Evolutionary conservation across 2,329 filamentous ascomycete genomes (phyloP).

Genomic region (Stachybotrys echinatus): DNA sequence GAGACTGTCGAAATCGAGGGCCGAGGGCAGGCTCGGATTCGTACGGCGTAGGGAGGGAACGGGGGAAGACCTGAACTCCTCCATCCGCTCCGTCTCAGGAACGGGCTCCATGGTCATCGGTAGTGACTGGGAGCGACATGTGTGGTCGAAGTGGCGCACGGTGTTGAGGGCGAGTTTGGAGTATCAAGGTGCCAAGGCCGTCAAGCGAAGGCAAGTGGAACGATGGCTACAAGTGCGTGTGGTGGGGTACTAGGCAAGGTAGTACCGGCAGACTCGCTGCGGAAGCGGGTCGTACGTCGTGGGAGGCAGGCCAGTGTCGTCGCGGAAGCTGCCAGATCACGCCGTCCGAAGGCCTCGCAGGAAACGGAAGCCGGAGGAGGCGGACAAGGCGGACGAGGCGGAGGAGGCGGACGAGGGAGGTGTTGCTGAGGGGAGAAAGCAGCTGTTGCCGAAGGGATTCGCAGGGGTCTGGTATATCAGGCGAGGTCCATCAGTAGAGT

Average conservation of each 20-base stretch:
- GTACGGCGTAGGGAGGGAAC: constrained; percentile 48
- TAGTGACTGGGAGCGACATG: constrained; percentile 1
- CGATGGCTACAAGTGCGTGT: neutral
- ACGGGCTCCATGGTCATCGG: constrained; percentile 55
- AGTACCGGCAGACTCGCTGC: too few species aligned
- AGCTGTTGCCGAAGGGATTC: neutral
- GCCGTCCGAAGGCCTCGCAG: neutral
- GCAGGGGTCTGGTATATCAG: neutral
- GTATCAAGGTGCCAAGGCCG: neutral
- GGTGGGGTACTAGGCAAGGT: neutral
- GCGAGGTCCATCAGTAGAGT: neutral
- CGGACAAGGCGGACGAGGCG: too few species aligned
- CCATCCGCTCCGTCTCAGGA: constrained; percentile 63
- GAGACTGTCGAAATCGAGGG: constrained; percentile 36
- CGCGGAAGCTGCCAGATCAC: too few species aligned
- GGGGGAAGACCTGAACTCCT: constrained; percentile 57
- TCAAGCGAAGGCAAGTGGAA: neutral
- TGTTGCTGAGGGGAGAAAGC: neutral
- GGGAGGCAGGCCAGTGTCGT: too few species aligned
- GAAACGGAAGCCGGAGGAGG: neutral
- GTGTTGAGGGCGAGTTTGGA: neutral
- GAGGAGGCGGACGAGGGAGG: neutral
- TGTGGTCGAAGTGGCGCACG: neutral
- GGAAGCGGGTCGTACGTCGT: too few species aligned
- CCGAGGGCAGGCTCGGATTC: constrained; percentile 28